These are phyloP conservation scores for Colletotrichum tabaci DNA, from an alignment of 2,329 filamentous ascomycete species.

Conservation along the genomic window DNA sequence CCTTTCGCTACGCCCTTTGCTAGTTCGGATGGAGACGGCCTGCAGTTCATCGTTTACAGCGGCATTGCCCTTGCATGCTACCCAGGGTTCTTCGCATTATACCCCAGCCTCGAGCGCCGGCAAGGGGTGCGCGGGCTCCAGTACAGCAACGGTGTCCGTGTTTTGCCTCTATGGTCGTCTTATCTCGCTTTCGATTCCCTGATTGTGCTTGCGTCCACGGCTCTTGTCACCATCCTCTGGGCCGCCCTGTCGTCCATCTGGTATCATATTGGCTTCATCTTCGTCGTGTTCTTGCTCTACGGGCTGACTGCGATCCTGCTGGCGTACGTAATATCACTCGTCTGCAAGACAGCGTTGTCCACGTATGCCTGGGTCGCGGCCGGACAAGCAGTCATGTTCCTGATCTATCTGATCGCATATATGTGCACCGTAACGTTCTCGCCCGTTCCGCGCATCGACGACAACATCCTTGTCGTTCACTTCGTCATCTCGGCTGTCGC, in stretches of 20 bases:
- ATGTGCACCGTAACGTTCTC: constrained; percentile 75
- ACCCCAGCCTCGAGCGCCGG: constrained; percentile 87
- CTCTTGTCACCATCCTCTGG: constrained; percentile 79
- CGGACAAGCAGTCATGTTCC: constrained; percentile 79
- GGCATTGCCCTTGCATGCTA: constrained; percentile 83
- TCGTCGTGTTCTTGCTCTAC: constrained; percentile 75
- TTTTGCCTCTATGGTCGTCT: constrained; percentile 86
- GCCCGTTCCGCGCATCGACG: constrained; percentile 78
- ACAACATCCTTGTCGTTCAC: constrained; percentile 77
- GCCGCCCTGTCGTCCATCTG: constrained; percentile 75
- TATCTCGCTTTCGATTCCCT: constrained; percentile 86
- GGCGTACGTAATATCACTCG: constrained; percentile 86
- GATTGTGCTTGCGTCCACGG: constrained; percentile 78
- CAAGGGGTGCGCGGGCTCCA: constrained; percentile 86
- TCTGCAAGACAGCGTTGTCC: constrained; percentile 83
- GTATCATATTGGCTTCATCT: constrained; percentile 86
- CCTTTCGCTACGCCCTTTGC: constrained; percentile 83
- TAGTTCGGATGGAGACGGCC: constrained; percentile 73
- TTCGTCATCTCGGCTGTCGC: constrained; percentile 82
- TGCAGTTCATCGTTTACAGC: constrained; percentile 88
- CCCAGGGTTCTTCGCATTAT: constrained; percentile 89
- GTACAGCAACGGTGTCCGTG: constrained; percentile 91
- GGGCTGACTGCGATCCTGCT: constrained; percentile 83
- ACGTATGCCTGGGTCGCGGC: constrained; percentile 88
- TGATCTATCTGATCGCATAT: constrained; percentile 81